Evolutionary conservation across 108 stramenopile species (phyloP), one percentile per base, ranked within the genome.

Genomic region (Stephanodiscus minutulus): DNA sequence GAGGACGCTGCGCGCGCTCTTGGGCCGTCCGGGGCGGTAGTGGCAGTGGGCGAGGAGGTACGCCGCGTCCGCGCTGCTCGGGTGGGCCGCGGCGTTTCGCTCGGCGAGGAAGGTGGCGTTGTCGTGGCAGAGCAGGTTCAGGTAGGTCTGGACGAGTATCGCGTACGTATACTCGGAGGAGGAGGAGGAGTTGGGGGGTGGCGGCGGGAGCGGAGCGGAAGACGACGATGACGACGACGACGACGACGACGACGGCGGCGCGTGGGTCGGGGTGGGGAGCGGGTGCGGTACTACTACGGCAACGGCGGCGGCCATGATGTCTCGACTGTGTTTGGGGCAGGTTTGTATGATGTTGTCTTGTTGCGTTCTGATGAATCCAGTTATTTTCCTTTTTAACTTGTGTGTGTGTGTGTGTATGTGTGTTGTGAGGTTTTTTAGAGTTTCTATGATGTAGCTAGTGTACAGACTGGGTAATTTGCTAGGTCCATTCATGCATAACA

Each of bases 91-190:
- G 0, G 78, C 88, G 54, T 87, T 61, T 1, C 93, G 88, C 70
- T 94, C 93, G 7, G 89, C 93, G 22, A 90, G 70, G 70, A 91
- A 94, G 18, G 82, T 89, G 49, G 93, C 91, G 68, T 91, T 94
- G 62, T 90, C 91, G 39, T 91, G 55, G 68, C 82, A 81, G 47
- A 90, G 79, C 37, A 91, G 79, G 52, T 61, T 54, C 43, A 94
- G 76, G 46, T 91, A 94, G 61, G 90, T 87, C 69, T 89, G 89
- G 58, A 94, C 86, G n/a, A 91, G 65, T 15, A 87, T 83, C 7
- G 87, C 76, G 79, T 90, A 91, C 21, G 87, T 83, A 29, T 60
- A 66, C 61, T 85, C 86, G 59, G 59, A 37, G n/a, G 57, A 7
- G 17, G 55, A 31, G 29, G 55, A 12, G 50, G 3, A 24, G 9